A percentile compares a stretch with the other conserved stretches of the same genome.
Evolutionary conservation across 148 eudicot species (phyloP).

Genomic region (Nyssa sinensis): DNA sequence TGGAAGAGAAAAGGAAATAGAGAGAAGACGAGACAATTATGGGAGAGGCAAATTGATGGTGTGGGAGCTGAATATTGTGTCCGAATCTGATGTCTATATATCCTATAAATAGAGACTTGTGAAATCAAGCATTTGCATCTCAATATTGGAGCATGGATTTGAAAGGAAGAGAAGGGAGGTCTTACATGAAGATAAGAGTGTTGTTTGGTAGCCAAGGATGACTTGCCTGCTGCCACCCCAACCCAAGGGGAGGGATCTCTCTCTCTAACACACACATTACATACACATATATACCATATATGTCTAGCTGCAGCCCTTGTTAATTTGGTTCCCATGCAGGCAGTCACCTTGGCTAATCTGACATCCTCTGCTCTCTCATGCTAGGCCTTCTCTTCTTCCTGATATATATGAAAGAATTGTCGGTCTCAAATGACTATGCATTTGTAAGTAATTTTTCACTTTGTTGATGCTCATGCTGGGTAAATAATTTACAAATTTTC

Average conservation of each 20-base stretch:
- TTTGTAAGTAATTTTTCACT: too few species aligned
- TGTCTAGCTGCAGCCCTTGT: neutral
- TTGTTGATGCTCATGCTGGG: too few species aligned
- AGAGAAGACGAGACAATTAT: neutral
- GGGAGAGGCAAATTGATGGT: neutral
- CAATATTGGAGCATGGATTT: too few species aligned
- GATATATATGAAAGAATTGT: neutral
- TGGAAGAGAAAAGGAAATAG: too few species aligned
- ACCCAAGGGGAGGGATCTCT: neutral
- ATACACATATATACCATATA: neutral
- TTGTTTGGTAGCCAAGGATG: conserved; percentile 29
- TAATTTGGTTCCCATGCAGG: conserved; percentile 2
- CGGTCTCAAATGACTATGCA: too few species aligned
- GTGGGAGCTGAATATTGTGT: neutral
- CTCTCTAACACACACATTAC: neutral
- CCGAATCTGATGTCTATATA: neutral
- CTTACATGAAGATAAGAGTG: conserved; percentile 20
- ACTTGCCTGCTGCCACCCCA: conserved; percentile 21
- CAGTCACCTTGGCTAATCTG: conserved; percentile 18
- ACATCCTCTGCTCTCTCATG: conserved; percentile 15
- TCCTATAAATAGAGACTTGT: neutral
- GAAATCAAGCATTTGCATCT: neutral
- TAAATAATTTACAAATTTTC: too few species aligned
- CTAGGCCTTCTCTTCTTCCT: conserved; percentile 16
- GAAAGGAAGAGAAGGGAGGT: conserved; percentile 3